Evolutionary conservation across 441 rosid genomes (phyloP), one percentile per base, ranked within the genome.

Genomic region (Gossypium trilobum): DNA sequence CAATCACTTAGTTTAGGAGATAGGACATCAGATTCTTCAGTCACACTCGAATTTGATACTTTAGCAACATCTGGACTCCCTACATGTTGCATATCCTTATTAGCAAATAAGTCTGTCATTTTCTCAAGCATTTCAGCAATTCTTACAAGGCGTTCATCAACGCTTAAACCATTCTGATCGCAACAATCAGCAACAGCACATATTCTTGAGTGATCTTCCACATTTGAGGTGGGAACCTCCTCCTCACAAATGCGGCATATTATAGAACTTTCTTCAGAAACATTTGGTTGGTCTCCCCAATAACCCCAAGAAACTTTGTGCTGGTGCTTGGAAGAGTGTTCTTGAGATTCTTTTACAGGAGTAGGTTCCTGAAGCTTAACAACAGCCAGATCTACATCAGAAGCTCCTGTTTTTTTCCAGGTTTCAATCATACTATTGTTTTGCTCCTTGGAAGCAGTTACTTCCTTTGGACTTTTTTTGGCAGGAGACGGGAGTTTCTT

Each of bases 171-270:
- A 69, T 82, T 87, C 82, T 88, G 97, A 81, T 95, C 99, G 48
- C 89, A 95, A 70, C 92, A 85, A 88, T 95, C 97, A 79, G 93
- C 94, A 75, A 95, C 79, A 54, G 99, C 89, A 88, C 99, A 95
- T 68, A 95, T 85, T 86, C 87, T 87, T 72, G 96, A 95, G 81
- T 95, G 99, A 73, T 91, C 97, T 84, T 95, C 99, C 48, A 95
- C 96, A 62, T 85, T 79, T 65, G 82, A 82, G 48, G 99, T 95
- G 58, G 89, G 90, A 78, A 95, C 97, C 81, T 91, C 97, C 87
- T 95, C 97, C 86, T 92, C 99, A 57, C 97, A 95, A 80, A 95
- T 95, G 68, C 99, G 94, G 72, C 99, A 95, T 75, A 95, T 92
- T 68, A 95, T 95, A 75, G 97, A 89, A 81, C 79, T 83, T 55